A percentile compares a stretch with the other conserved stretches of the same genome.
Evolutionary conservation across 2,329 filamentous ascomycete genomes (phyloP).

Genomic region (Biscogniauxia sp.): DNA sequence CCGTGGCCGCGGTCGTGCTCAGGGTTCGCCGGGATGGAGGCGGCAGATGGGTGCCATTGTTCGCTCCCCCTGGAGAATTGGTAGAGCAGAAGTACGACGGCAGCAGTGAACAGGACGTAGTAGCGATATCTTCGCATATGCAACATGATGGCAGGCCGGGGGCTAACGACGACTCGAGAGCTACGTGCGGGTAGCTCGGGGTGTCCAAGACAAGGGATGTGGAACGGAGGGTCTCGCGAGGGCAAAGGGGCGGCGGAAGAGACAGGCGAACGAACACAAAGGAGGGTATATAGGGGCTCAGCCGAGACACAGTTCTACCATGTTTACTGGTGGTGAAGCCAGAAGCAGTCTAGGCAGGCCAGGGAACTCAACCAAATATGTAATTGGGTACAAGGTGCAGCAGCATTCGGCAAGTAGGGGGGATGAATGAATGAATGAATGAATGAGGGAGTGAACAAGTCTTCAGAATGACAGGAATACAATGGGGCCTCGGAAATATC

Average conservation of each 20-base stretch:
- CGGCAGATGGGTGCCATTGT: slow-evolving; percentile 27
- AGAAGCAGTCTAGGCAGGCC: background rate
- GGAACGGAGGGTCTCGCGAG: background rate
- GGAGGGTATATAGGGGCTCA: slow-evolving; percentile 4
- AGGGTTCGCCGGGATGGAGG: slow-evolving; percentile 17
- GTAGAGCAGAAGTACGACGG: slow-evolving; percentile 28
- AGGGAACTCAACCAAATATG: too few relatives aligned
- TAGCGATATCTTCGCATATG: slow-evolving; percentile 31
- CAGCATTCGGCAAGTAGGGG: too few relatives aligned
- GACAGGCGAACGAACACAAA: background rate
- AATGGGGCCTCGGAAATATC: too few relatives aligned
- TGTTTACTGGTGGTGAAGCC: slow-evolving; percentile 10
- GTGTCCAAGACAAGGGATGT: background rate
- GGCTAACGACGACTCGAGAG: background rate
- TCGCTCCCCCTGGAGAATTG: slow-evolving; percentile 24
- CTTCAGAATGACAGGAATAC: too few relatives aligned
- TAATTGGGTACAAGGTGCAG: too few relatives aligned
- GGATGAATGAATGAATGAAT: too few relatives aligned
- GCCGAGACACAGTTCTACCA: slow-evolving; percentile 16
- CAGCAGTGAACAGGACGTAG: slow-evolving; percentile 28
- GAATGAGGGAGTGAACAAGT: too few relatives aligned
- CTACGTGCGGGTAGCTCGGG: background rate
- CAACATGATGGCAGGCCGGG: slow-evolving; percentile 21
- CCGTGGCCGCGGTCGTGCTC: slow-evolving; percentile 6
- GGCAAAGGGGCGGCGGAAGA: too few relatives aligned